Percentiles rank a stretch among this genome's conserved stretches.
Conservation (phyloP, 805 yeast genomes). For the fission yeast (Schizosaccharomyces pombe) region ASM294v3 CU329670.1:825501-826000, state of each 20-base stretch:
- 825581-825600: conserved; percentile 65
- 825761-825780: conserved; percentile 60
- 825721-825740: conserved; percentile 72
- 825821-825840: conserved; percentile 66
- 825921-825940: conserved; percentile 60
- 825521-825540: conserved; percentile 75
- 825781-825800: conserved; percentile 74
- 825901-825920: conserved; percentile 78
- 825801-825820: conserved; percentile 63
- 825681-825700: conserved; percentile 67
- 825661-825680: conserved; percentile 38
- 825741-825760: conserved; percentile 80
- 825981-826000: conserved; percentile 37
- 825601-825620: conserved; percentile 62
- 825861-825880: conserved; percentile 81
- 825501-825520: conserved; percentile 61
- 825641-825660: conserved; percentile 56
- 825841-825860: conserved; percentile 75
- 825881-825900: conserved; percentile 89
- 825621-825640: conserved; percentile 67
- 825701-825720: conserved; percentile 63
- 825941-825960: conserved; percentile 70
- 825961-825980: conserved; percentile 46
- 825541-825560: conserved; percentile 64
- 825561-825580: conserved; percentile 58